phyloP scores from a whole-genome alignment of 371 early-diverging fungal genomes.

The Apophysomyces sp. region DNA sequence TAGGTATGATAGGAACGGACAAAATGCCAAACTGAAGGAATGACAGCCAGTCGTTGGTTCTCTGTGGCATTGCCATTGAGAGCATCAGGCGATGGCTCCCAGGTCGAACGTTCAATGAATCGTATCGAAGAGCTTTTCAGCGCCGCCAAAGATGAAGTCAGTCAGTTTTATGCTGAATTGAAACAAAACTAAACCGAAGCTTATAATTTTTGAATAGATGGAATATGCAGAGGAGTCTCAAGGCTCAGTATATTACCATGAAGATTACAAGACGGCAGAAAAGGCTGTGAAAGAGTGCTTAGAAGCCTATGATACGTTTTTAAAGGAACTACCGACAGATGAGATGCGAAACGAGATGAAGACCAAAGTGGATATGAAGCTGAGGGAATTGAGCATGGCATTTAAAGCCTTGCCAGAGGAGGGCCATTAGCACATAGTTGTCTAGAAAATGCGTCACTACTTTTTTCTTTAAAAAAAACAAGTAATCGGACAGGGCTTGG shows the following conservation, averaged over 20 bases:
- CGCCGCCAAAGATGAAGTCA: slow-evolving; percentile 41
- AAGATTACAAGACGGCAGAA: slow-evolving; percentile 34
- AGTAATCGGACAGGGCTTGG: too few species aligned
- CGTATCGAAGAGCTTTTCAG: slow-evolving; percentile 35
- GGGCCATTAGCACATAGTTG: slow-evolving; percentile 11
- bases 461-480: too few species aligned
- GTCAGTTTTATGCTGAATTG: too few species aligned
- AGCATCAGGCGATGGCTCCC: neutral
- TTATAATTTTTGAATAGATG: slow-evolving; percentile 19
- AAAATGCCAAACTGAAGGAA: neutral
- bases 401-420: slow-evolving; percentile 38
- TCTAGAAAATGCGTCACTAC: too few species aligned
- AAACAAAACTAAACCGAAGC: neutral
- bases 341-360: slow-evolving; percentile 36
- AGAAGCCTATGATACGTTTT: slow-evolving; percentile 27
- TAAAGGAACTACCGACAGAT: slow-evolving; percentile 30
- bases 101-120: slow-evolving; percentile 35
- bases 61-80: neutral
- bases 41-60: neutral
- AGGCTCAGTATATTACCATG: slow-evolving; percentile 44
- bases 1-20: neutral
- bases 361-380: slow-evolving; percentile 37
- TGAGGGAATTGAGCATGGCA: slow-evolving; percentile 37
- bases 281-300: slow-evolving; percentile 38
- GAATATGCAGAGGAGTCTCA: slow-evolving; percentile 43